Conservation (phyloP, 2,329 filamentous ascomycete species). For the Dactylellina parvicollis region DNA sequence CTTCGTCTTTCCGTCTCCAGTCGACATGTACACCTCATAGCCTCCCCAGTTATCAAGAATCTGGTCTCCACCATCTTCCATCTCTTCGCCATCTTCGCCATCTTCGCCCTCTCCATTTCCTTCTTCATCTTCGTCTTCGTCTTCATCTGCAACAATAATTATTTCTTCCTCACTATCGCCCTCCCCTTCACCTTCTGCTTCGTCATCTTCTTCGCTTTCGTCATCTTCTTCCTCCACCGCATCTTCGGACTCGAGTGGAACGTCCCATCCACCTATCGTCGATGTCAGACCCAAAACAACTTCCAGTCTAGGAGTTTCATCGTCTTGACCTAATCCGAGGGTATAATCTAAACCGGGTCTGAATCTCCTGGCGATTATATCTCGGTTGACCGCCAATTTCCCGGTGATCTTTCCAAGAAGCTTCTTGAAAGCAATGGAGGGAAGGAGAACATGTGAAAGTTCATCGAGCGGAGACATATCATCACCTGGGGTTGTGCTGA, state of each 20-base stretch:
- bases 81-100: constrained; percentile 14
- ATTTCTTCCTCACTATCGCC: constrained; percentile 56
- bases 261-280: constrained; percentile 82
- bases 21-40: constrained; percentile 62
- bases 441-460: constrained; percentile 81
- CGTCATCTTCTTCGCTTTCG: constrained; percentile 61
- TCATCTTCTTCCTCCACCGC: constrained; percentile 65
- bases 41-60: constrained; percentile 63
- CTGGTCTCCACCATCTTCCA: constrained; percentile 55
- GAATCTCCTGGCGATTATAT: constrained; percentile 86
- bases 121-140: constrained; percentile 49
- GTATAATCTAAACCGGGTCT: constrained; percentile 89
- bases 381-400: constrained; percentile 75
- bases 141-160: constrained; percentile 35
- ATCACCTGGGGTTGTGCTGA: constrained; percentile 59
- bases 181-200: constrained; percentile 59
- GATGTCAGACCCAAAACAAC: constrained; percentile 89
- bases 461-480: constrained; percentile 74
- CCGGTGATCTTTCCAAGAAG: constrained; percentile 88
- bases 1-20: constrained; percentile 58
- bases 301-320: constrained; percentile 80
- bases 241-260: constrained; percentile 68
- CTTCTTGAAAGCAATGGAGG: constrained; percentile 84
- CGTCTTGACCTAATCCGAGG: constrained; percentile 81
- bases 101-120: constrained; percentile 45